Evolutionary conservation across 2,329 filamentous ascomycete genomes (phyloP).

Genomic region (Penicillium sp.): DNA sequence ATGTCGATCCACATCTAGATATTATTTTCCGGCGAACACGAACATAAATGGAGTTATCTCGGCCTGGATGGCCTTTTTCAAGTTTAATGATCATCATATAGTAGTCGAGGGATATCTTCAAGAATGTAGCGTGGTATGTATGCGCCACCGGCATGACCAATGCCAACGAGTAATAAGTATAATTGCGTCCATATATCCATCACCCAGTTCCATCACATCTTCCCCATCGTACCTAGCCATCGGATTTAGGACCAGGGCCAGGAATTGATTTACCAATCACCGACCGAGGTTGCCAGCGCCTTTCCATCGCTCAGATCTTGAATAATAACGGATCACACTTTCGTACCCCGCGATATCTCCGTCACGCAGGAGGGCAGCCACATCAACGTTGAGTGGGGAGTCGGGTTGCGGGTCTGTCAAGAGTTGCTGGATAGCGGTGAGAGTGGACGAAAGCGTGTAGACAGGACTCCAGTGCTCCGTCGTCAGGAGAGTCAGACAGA

Average conservation of each 20-base stretch:
- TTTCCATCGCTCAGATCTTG: slow-evolving; percentile 51
- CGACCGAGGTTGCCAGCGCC: slow-evolving; percentile 27
- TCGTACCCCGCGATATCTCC: slow-evolving; percentile 51
- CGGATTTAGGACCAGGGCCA: too few species aligned
- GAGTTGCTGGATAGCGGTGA: slow-evolving; percentile 53
- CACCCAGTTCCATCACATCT: background rate
- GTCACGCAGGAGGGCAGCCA: slow-evolving; percentile 50
- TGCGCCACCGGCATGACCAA: slow-evolving; percentile 6
- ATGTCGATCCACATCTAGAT: too few species aligned
- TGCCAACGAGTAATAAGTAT: background rate
- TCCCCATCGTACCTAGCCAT: too few species aligned
- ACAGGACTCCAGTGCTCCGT: slow-evolving; percentile 78
- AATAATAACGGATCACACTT: slow-evolving; percentile 53
- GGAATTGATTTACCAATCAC: slow-evolving; percentile 5
- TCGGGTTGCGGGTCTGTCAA: slow-evolving; percentile 51
- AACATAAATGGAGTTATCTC: slow-evolving; percentile 9
- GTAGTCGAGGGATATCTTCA: slow-evolving; percentile 10
- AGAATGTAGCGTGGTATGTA: slow-evolving; percentile 16
- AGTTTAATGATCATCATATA: too few species aligned
- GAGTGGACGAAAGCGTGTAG: slow-evolving; percentile 68
- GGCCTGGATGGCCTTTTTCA: background rate
- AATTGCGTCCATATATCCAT: background rate
- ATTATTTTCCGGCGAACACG: too few species aligned
- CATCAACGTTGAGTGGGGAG: slow-evolving; percentile 54
- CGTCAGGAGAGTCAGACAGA: slow-evolving; percentile 87